Conservation (phyloP, 2,329 filamentous ascomycete genomes). For the Venturia nashicola region DNA sequence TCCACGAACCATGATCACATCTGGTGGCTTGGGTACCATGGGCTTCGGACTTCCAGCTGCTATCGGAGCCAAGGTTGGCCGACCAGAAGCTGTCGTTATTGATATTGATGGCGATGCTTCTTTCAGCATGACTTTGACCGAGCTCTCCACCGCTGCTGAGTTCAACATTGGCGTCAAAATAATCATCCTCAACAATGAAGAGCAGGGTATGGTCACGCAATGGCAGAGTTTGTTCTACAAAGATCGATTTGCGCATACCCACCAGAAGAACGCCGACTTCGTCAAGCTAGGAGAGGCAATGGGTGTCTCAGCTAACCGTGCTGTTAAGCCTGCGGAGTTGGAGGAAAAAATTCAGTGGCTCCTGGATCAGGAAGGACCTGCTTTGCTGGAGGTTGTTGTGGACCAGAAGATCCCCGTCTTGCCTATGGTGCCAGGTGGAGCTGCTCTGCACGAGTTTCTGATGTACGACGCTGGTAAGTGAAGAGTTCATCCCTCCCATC, state of each 20-base stretch:
- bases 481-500: constrained; percentile 7
- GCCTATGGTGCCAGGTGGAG: constrained; percentile 89
- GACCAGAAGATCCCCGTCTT: constrained; percentile 88
- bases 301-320: constrained; percentile 65
- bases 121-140: constrained; percentile 96
- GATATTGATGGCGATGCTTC: constrained; percentile 98
- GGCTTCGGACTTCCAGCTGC: constrained; percentile 88
- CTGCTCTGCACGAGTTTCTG: constrained; percentile 83
- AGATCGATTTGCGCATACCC: constrained; percentile 83
- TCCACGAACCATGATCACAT: constrained; percentile 90
- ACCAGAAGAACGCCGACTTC: constrained; percentile 93
- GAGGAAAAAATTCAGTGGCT: constrained; percentile 75
- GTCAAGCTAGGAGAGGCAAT: constrained; percentile 87
- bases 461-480: constrained; percentile 66
- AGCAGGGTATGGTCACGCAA: constrained; percentile 97
- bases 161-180: constrained; percentile 97
- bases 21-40: constrained; percentile 92
- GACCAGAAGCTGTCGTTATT: constrained; percentile 71
- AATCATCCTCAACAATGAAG: constrained; percentile 90
- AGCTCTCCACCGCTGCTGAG: constrained; percentile 83
- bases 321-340: constrained; percentile 64
- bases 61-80: constrained; percentile 85
- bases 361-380: constrained; percentile 74
- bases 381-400: constrained; percentile 80
- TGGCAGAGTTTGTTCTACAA: constrained; percentile 98